Evolutionary conservation across 495 filamentous ascomycete species (phyloP).

Genomic region (Neurospora terricola): DNA sequence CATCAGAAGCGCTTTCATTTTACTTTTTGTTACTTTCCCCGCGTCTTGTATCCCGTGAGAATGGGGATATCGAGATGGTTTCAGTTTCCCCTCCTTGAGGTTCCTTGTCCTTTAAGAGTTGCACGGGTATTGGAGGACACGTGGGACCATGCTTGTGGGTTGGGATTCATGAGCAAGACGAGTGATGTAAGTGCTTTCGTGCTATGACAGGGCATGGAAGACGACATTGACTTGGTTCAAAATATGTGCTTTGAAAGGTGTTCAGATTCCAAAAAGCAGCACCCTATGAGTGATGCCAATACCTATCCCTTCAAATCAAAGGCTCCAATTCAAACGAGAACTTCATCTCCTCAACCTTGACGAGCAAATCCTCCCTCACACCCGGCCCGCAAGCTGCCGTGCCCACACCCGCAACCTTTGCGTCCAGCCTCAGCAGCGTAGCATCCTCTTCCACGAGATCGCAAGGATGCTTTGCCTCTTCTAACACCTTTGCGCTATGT

Average conservation of each 20-base stretch:
- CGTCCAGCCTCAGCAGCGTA: constrained; percentile 49
- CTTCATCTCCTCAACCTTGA: constrained; percentile 16
- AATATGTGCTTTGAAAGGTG: background rate
- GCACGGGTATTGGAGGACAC: background rate
- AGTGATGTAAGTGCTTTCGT: background rate
- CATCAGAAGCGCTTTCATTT: background rate
- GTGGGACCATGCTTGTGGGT: background rate
- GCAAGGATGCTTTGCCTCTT: constrained; percentile 47
- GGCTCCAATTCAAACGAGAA: constrained; percentile 16
- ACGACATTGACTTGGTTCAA: no score
- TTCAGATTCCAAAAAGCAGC: no score
- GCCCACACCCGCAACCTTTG: constrained; percentile 44
- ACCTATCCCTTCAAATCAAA: background rate
- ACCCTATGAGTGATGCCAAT: no score
- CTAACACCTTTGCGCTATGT: constrained; percentile 37
- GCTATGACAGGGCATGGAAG: background rate
- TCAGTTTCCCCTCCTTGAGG: background rate
- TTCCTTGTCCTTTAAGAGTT: background rate
- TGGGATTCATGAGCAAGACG: background rate
- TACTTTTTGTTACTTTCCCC: background rate
- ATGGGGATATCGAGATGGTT: background rate
- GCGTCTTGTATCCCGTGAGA: background rate
- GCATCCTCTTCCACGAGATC: constrained; percentile 42
- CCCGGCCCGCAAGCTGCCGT: constrained; percentile 53
- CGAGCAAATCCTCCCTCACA: constrained; percentile 37